Evolutionary conservation across 805 yeast genomes (phyloP).

Genomic region (Wickerhamiella azyma): DNA sequence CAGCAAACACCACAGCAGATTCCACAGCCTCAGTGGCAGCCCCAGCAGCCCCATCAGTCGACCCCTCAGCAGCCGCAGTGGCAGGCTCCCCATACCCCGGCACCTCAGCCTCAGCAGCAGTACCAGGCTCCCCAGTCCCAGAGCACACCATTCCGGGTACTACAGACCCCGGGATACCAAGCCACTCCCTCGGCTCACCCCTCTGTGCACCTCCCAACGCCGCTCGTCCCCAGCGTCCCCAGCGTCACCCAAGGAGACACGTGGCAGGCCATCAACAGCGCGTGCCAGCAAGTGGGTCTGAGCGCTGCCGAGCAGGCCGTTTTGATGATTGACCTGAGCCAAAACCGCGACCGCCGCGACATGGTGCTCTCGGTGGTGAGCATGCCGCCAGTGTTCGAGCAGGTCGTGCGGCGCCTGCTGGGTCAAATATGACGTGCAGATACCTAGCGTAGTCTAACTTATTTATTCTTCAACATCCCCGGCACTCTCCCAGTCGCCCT

Average conservation of each 20-base stretch:
- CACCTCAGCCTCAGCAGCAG: too few species aligned
- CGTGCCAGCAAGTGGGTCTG: conserved; percentile 18
- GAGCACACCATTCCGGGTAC: too few species aligned
- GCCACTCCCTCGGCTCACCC: too few species aligned
- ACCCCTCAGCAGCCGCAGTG: too few species aligned
- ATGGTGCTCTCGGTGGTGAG: not conserved
- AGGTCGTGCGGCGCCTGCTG: not conserved
- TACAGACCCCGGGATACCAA: too few species aligned
- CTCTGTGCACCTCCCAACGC: too few species aligned
- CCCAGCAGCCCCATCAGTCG: too few species aligned
- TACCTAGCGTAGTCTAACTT: not conserved
- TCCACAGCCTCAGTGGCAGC: too few species aligned
- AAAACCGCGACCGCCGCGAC: not conserved
- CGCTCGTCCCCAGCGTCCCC: too few species aligned
- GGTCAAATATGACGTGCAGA: not conserved
- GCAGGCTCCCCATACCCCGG: too few species aligned
- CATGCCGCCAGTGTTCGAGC: not conserved
- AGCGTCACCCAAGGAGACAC: not conserved
- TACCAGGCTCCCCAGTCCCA: too few species aligned
- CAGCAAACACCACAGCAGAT: too few species aligned
- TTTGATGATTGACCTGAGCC: conserved; percentile 37
- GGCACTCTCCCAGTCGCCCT: conserved; percentile 94
- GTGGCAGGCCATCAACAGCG: not conserved
- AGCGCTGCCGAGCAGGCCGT: conserved; percentile 44
- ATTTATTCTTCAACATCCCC: conserved; percentile 57